Conservation (phyloP, 495 filamentous ascomycete genomes). For the Penicillium ochrochloron region DNA sequence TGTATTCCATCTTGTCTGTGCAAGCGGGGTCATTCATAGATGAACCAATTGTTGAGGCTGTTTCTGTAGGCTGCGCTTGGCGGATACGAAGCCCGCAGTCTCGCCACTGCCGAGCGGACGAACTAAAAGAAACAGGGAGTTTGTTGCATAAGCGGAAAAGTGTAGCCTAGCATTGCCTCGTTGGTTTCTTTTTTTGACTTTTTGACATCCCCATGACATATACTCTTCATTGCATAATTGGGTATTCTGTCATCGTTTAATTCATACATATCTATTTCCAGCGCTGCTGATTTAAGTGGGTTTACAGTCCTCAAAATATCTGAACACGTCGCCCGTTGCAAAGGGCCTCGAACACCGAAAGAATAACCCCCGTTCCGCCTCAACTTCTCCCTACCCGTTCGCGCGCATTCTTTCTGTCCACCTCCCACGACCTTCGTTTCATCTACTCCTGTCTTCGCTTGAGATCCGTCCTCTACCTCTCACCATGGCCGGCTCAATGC, state of each 20-base stretch:
- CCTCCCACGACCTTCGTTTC: conserved; percentile 6
- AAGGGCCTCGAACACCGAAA: background rate
- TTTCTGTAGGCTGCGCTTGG: conserved; percentile 4
- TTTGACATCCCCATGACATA: conserved; percentile 7
- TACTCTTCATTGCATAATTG: conserved; percentile 1
- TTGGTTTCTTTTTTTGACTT: conserved; percentile 8
- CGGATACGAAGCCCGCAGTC: conserved; percentile 12
- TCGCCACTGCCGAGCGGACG: conserved; percentile 21
- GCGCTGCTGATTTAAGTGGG: background rate
- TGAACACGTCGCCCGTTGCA: conserved; percentile 30
- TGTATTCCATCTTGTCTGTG: background rate
- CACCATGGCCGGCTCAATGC: conserved; percentile 58
- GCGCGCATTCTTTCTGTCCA: conserved; percentile 8
- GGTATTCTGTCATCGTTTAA: background rate
- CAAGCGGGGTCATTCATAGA: conserved; percentile 1
- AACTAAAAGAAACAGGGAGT: conserved; percentile 2
- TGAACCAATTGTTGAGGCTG: conserved; percentile 14
- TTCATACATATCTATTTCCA: background rate
- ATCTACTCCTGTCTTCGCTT: conserved; percentile 10
- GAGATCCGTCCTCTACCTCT: conserved; percentile 4
- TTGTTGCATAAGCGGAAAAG: conserved; percentile 15
- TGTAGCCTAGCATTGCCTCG: conserved; percentile 29
- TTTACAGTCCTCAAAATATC: background rate
- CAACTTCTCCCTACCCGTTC: conserved; percentile 16
- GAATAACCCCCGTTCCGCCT: conserved; percentile 8